Evolutionary conservation across 495 filamentous ascomycete species (phyloP), one percentile per base, ranked within the genome.

Genomic region (Pseudevernia furfuracea): DNA sequence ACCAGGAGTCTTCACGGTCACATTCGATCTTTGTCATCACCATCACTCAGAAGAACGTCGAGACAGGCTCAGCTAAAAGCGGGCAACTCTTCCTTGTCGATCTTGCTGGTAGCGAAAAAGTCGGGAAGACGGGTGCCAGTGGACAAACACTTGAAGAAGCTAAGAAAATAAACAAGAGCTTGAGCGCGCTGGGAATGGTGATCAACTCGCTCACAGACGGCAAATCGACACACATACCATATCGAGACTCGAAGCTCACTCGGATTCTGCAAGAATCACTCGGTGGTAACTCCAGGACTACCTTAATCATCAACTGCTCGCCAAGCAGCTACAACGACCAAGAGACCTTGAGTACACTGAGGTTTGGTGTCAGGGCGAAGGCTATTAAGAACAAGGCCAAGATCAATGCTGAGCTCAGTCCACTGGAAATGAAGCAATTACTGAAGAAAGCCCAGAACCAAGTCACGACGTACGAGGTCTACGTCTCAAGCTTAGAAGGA

Each of bases 301-400:
- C 95, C 0, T 80, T 98, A 61, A 97, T 98, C 70, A 93, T 98
- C 80, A 97, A 97, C 74, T 97, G 93, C 74, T 97, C 95, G 34
- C 94, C 94, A 1, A 96, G 90, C 74, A 96, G 91, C 71, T 98
- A 97, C 78, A 98, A 98, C 76, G 94, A 96, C 77, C 87, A 87
- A 60, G 94, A 98, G 80, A 98, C 94, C 0, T 76, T 98, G 58
- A 90, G 91, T 41, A 98, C 94, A 12, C 79, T 98, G 55, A 85
- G 93, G 37, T 98, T 98, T 74, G 94, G 94, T 81, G 93, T 96
- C 74, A 82, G 94, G 69, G 94, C 94, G 48, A 98, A 98, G 81
- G 87, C 92, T 0, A 98, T 98, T 77, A 97, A 98, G 87, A 97
- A 98, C 79, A 97, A 97, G 81, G 94, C 94, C 72, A 97, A 97